Evolutionary conservation across 2,329 filamentous ascomycete genomes (phyloP).

Genomic region (Diaporthe citriasiana): DNA sequence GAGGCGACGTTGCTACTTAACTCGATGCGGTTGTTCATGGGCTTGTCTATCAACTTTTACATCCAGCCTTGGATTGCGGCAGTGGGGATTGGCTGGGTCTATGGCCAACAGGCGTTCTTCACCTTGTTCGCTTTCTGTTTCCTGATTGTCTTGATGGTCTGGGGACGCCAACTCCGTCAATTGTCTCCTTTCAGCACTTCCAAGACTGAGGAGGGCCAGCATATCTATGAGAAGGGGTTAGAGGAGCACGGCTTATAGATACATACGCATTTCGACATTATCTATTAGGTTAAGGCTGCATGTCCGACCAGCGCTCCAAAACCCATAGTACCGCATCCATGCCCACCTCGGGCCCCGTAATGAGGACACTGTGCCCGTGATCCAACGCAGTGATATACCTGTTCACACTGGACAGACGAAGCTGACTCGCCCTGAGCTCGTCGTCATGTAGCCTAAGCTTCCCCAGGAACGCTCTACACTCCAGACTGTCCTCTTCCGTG

Average conservation of each 20-base stretch:
- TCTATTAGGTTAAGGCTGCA: not conserved
- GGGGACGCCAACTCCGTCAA: constrained; percentile 46
- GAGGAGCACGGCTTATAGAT: constrained; percentile 16
- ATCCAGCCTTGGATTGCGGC: constrained; percentile 54
- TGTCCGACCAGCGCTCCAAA: not conserved
- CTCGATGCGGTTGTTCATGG: constrained; percentile 53
- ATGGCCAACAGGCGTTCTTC: constrained; percentile 59
- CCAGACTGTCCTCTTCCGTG: constrained; percentile 9
- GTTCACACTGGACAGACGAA: constrained; percentile 22
- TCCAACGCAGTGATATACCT: constrained; percentile 25
- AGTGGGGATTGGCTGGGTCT: constrained; percentile 56
- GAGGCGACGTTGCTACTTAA: constrained; percentile 54
- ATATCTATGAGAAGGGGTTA: not conserved
- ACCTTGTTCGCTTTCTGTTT: constrained; percentile 47
- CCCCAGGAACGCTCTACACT: constrained; percentile 19
- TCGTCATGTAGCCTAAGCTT: constrained; percentile 16
- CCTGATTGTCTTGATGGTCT: constrained; percentile 49
- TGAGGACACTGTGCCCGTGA: constrained; percentile 7
- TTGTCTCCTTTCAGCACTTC: constrained; percentile 41
- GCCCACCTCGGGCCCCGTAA: constrained; percentile 10
- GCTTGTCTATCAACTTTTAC: constrained; percentile 56
- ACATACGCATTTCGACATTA: not conserved
- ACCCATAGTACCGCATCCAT: constrained; percentile 21
- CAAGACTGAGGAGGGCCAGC: constrained; percentile 43
- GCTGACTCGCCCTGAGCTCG: constrained; percentile 15